phyloP scores from a whole-genome alignment of 176 grass and related monocot species.

The Zoysia pacifica region DNA sequence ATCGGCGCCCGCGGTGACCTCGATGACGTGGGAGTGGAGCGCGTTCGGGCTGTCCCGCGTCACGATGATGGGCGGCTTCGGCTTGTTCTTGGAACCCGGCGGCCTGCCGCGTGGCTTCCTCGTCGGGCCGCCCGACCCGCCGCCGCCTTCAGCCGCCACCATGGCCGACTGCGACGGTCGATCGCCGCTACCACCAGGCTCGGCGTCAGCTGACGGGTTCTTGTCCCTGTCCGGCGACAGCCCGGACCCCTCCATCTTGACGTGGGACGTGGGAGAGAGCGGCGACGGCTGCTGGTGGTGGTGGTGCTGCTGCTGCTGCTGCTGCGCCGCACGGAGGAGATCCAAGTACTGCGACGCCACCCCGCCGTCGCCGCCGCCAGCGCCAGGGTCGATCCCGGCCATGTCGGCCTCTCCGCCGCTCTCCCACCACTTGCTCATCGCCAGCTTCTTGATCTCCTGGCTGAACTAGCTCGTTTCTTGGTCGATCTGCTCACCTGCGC shows the following conservation, averaged over 20 bases:
- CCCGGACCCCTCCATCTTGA: constrained; percentile 58
- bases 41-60: constrained; percentile 83
- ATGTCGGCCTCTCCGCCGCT: constrained; percentile 53
- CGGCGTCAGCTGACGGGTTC: background rate
- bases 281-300: background rate
- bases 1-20: constrained; percentile 73
- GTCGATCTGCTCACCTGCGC: constrained; percentile 25
- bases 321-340: constrained; percentile 56
- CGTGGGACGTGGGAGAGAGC: constrained; percentile 24
- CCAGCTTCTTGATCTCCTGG: constrained; percentile 60
- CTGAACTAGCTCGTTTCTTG: background rate
- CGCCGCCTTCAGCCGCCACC: constrained; percentile 25
- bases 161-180: constrained; percentile 52
- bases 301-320: no score
- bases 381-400: constrained; percentile 53
- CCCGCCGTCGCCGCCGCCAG: constrained; percentile 28
- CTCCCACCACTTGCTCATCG: constrained; percentile 87
- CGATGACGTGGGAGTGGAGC: constrained; percentile 83
- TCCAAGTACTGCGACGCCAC: constrained; percentile 68
- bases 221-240: constrained; percentile 28
- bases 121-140: constrained; percentile 32
- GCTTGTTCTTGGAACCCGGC: constrained; percentile 86
- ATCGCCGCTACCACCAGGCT: constrained; percentile 18
- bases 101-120: constrained; percentile 75
- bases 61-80: constrained; percentile 86